Evolutionary conservation across 257 asterid genomes (phyloP).

Genomic region (Solanum ossicruentum): DNA sequence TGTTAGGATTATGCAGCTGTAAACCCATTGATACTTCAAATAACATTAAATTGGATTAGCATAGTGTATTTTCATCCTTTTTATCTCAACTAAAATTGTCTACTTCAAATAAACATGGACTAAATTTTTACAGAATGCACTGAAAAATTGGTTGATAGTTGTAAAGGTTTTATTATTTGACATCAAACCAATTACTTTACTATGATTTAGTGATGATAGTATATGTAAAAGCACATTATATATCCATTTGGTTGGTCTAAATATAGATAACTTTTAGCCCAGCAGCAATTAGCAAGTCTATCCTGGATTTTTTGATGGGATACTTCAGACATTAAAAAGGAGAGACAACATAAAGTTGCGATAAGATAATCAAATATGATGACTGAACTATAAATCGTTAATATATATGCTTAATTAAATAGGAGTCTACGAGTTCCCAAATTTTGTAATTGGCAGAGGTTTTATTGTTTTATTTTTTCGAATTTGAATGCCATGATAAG

Average conservation of each 20-base stretch:
- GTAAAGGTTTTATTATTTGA: neutral
- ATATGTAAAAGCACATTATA: neutral
- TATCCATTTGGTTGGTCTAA: neutral
- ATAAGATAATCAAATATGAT: neutral
- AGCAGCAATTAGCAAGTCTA: neutral
- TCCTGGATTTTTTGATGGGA: neutral
- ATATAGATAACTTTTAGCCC: neutral
- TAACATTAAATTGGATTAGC: neutral
- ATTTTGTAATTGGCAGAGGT: neutral
- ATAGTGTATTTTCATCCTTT: neutral
- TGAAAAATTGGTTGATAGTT: neutral
- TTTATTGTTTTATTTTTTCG: neutral
- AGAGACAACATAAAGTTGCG: neutral
- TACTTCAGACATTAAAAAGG: neutral
- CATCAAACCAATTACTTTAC: neutral
- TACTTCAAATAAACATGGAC: neutral
- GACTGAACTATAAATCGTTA: neutral
- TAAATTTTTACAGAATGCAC: neutral
- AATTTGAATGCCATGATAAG: neutral
- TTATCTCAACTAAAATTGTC: neutral
- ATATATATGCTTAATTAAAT: neutral
- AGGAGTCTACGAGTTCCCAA: neutral
- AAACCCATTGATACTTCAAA: neutral
- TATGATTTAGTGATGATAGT: neutral
- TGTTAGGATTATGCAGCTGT: neutral